Evolutionary conservation across 768 basidiomycete genomes (phyloP).

Genomic region (Lactifluus subvellereus): DNA sequence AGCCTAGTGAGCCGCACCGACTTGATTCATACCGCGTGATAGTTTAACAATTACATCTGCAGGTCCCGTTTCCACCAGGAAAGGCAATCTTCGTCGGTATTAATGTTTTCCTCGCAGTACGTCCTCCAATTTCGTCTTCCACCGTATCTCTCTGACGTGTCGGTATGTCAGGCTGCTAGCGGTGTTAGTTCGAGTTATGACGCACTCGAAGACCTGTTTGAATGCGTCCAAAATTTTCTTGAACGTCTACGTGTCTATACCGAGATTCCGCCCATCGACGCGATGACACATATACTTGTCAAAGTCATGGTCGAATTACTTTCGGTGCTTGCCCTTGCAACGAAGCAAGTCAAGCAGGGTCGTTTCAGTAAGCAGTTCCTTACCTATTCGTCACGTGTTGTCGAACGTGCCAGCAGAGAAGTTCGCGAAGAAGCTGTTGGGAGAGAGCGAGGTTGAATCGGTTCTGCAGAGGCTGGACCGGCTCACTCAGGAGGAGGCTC

Average conservation of each 20-base stretch:
- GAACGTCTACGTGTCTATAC: constrained; percentile 3
- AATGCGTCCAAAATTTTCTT: background rate
- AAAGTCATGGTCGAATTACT: constrained; percentile 5
- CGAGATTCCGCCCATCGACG: background rate
- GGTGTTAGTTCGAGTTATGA: constrained; percentile 1
- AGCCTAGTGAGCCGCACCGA: background rate
- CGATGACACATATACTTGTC: background rate
- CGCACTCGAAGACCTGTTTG: background rate
- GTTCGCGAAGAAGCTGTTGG: constrained; percentile 6
- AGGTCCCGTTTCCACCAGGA: background rate
- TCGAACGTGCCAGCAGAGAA: background rate
- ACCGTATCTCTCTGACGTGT: background rate
- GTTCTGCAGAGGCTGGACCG: background rate
- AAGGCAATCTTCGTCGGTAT: constrained; percentile 12
- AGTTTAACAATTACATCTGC: background rate
- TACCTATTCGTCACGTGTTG: background rate
- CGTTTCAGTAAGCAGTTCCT: background rate
- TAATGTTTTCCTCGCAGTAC: constrained; percentile 1
- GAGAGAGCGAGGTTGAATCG: background rate
- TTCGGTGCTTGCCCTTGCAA: constrained; percentile 9
- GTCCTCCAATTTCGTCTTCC: background rate
- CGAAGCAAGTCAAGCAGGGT: constrained; percentile 2
- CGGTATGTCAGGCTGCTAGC: background rate
- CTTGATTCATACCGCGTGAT: background rate
- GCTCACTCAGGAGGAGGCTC: constrained; percentile 5